A percentile compares a stretch with the other conserved stretches of the same genome.
phyloP scores from a whole-genome alignment of 2,329 filamentous ascomycete species.

The Nigrograna mackinnonii region DNA sequence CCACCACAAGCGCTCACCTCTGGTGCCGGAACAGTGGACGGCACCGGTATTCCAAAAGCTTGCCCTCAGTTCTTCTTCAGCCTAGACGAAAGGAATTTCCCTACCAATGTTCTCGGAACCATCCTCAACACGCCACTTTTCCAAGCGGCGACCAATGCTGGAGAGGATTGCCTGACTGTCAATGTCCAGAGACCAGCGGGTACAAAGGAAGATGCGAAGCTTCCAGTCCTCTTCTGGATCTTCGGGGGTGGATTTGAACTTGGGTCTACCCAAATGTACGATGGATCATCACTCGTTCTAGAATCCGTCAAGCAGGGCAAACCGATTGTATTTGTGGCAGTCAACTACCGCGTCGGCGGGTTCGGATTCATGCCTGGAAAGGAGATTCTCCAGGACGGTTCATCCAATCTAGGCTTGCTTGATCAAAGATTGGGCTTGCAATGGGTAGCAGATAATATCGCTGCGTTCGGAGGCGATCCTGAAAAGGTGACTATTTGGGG shows the following conservation, averaged over 20 bases:
- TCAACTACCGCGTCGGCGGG: constrained; percentile 77
- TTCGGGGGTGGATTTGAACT: constrained; percentile 50
- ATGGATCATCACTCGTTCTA: constrained; percentile 43
- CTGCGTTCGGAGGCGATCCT: constrained; percentile 76
- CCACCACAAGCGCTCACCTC: constrained; percentile 66
- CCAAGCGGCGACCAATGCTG: constrained; percentile 38
- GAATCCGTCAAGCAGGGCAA: constrained; percentile 55
- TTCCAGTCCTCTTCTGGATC: constrained; percentile 55
- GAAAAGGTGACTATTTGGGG: constrained; percentile 81
- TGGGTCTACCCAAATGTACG: constrained; percentile 43
- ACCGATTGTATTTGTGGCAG: constrained; percentile 73
- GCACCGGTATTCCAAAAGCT: constrained; percentile 59
- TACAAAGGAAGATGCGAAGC: constrained; percentile 38
- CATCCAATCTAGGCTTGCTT: constrained; percentile 70
- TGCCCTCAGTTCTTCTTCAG: constrained; percentile 75
- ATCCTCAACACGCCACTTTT: constrained; percentile 45
- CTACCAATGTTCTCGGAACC: constrained; percentile 39
- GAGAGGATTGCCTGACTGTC: constrained; percentile 49
- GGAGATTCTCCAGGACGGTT: constrained; percentile 68
- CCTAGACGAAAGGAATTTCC: constrained; percentile 41
- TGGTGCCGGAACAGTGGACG: constrained; percentile 63
- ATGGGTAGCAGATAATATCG: constrained; percentile 80
- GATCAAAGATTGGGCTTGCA: constrained; percentile 74
- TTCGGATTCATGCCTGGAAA: constrained; percentile 75
- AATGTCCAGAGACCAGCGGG: constrained; percentile 47